phyloP scores from a whole-genome alignment of 2,329 filamentous ascomycete species.

The Aspergillus tubingensis region DNA sequence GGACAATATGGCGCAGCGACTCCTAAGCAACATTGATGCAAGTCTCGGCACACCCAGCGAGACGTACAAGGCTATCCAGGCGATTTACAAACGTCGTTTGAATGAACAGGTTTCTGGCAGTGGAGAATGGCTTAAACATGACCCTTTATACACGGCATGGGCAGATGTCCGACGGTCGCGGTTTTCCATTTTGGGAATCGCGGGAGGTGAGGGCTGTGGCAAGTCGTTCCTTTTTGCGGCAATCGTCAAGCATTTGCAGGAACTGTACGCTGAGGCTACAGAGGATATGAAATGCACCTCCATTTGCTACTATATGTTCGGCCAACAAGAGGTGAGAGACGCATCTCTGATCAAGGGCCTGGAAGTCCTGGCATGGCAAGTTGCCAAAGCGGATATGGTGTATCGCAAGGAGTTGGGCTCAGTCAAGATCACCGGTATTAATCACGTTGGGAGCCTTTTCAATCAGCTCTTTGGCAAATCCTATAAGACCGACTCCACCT shows the following conservation, averaged over 20 bases:
- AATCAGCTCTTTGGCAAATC: neutral
- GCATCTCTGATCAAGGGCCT: conserved; percentile 11
- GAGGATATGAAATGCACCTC: conserved; percentile 14
- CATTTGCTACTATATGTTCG: conserved; percentile 11
- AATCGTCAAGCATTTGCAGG: conserved; percentile 11
- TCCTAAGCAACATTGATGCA: conserved; percentile 13
- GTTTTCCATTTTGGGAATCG: conserved; percentile 12
- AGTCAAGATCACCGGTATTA: conserved; percentile 6
- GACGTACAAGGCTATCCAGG: conserved; percentile 6
- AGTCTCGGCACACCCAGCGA: conserved; percentile 18
- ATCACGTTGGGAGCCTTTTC: conserved; percentile 14
- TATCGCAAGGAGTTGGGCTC: conserved; percentile 18
- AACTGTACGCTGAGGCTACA: neutral
- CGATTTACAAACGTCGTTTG: conserved; percentile 1
- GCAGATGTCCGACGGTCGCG: neutral
- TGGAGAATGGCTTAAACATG: conserved; percentile 11
- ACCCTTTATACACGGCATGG: conserved; percentile 6
- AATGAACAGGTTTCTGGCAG: conserved; percentile 14
- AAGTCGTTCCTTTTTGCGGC: conserved; percentile 19
- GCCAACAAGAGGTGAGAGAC: neutral
- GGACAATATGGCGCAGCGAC: conserved; percentile 8
- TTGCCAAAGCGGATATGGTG: conserved; percentile 14
- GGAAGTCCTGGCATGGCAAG: conserved; percentile 16
- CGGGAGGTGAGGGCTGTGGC: conserved; percentile 17
- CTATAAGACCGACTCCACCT: conserved; percentile 25